Evolutionary conservation across 1,284 basidiomycete species (phyloP).

Genomic region (Apiotrichum gracile): DNA sequence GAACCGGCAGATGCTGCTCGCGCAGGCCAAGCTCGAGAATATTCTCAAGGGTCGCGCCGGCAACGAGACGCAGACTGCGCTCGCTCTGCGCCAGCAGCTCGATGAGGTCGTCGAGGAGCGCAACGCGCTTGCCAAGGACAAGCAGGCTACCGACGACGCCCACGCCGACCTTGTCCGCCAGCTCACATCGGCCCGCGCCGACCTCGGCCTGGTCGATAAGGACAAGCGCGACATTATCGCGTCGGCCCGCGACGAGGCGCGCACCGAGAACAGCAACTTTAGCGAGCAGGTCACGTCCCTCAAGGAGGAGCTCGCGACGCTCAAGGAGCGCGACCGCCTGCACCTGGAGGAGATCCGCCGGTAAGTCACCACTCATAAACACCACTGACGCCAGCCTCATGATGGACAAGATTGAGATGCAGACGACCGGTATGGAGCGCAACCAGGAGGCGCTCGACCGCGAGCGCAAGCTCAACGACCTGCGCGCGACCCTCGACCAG

Average conservation of each 20-base stretch:
- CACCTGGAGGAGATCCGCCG: slow-evolving; percentile 84
- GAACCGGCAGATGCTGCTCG: slow-evolving; percentile 72
- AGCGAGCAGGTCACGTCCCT: slow-evolving; percentile 63
- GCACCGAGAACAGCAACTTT: slow-evolving; percentile 73
- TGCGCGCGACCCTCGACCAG: slow-evolving; percentile 64
- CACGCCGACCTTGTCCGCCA: slow-evolving; percentile 63
- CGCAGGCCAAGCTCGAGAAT: slow-evolving; percentile 78
- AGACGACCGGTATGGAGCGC: slow-evolving; percentile 77
- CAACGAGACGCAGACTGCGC: slow-evolving; percentile 76
- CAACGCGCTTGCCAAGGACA: slow-evolving; percentile 61
- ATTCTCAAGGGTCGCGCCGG: slow-evolving; percentile 75
- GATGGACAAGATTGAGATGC: slow-evolving; percentile 84
- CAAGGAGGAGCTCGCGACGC: slow-evolving; percentile 62
- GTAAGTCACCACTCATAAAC: slow-evolving; percentile 8
- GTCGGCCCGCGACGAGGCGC: slow-evolving; percentile 66
- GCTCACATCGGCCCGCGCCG: slow-evolving; percentile 75
- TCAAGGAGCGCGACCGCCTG: slow-evolving; percentile 79
- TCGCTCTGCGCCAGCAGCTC: slow-evolving; percentile 76
- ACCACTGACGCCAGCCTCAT: slow-evolving; percentile 52
- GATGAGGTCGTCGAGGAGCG: slow-evolving; percentile 82
- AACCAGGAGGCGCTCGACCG: slow-evolving; percentile 74
- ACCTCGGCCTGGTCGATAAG: slow-evolving; percentile 52
- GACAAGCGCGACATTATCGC: slow-evolving; percentile 48
- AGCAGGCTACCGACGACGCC: slow-evolving; percentile 49
- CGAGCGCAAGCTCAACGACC: slow-evolving; percentile 53